These are phyloP conservation scores for Aspergillus calidoustus DNA, from an alignment of 2,329 filamentous ascomycete genomes.

Conservation along the genomic window DNA sequence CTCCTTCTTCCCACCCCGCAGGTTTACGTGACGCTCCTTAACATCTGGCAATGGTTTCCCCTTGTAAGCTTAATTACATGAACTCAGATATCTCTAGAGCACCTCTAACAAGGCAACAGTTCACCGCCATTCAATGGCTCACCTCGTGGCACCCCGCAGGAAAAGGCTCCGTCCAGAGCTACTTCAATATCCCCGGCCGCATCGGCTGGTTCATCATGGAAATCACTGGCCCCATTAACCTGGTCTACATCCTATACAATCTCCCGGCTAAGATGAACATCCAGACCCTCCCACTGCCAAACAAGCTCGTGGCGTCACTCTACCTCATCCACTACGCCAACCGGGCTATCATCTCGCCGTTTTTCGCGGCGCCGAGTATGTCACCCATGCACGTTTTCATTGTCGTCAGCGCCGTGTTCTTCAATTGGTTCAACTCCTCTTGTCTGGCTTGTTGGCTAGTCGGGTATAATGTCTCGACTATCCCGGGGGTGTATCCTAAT, in stretches of 20 bases:
- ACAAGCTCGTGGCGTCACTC: constrained; percentile 42
- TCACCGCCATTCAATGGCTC: constrained; percentile 75
- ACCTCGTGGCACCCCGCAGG: constrained; percentile 86
- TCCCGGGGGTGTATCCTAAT: neutral
- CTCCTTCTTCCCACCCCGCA: constrained; percentile 46
- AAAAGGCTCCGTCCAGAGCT: constrained; percentile 75
- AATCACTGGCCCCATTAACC: constrained; percentile 72
- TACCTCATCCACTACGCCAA: constrained; percentile 87
- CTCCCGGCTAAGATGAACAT: constrained; percentile 58
- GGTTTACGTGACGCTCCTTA: constrained; percentile 41
- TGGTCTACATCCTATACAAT: constrained; percentile 78
- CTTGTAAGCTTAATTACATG: constrained; percentile 35
- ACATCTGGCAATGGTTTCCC: constrained; percentile 50
- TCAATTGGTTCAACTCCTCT: constrained; percentile 81
- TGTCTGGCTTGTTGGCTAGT: constrained; percentile 80
- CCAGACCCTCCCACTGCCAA: constrained; percentile 37
- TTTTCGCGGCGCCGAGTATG: constrained; percentile 85
- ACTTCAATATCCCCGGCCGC: constrained; percentile 85
- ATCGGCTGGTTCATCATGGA: constrained; percentile 92
- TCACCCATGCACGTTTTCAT: constrained; percentile 79
- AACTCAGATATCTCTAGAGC: neutral
- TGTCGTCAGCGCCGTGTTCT: constrained; percentile 66
- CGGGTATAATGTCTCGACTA: constrained; percentile 67
- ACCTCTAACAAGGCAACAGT: constrained; percentile 52
- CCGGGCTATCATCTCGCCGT: constrained; percentile 80